Evolutionary conservation across 192 early-diverging fungal species (phyloP).

Genomic region (Gamsiella multidivaricata): DNA sequence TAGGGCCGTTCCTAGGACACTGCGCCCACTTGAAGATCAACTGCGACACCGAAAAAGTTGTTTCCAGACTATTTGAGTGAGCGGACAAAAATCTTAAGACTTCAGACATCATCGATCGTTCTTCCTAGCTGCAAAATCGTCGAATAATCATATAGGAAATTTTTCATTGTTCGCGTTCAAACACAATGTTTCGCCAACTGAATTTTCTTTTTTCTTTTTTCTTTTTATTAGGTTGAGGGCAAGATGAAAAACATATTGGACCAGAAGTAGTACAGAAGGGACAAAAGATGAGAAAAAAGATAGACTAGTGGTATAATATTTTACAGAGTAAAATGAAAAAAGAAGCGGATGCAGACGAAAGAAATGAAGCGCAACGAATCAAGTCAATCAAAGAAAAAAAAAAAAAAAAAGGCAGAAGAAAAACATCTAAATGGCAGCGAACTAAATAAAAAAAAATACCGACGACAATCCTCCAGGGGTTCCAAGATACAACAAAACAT

Average conservation of each 20-base stretch:
- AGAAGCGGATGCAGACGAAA: not conserved
- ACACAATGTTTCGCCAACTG: too few relatives aligned
- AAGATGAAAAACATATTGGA: not conserved
- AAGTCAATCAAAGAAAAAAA: not conserved
- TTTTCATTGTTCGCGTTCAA: too few relatives aligned
- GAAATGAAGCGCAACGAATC: not conserved
- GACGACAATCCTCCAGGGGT: not conserved
- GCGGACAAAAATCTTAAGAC: too few relatives aligned
- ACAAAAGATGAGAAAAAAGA: not conserved
- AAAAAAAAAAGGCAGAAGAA: constrained; percentile 1
- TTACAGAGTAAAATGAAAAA: not conserved
- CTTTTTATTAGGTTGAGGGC: not conserved
- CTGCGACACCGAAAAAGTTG: too few relatives aligned
- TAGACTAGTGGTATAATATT: not conserved
- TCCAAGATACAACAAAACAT: too few relatives aligned
- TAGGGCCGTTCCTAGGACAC: too few relatives aligned
- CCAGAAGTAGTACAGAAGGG: not conserved
- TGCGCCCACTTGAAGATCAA: too few relatives aligned
- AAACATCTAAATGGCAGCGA: too few relatives aligned
- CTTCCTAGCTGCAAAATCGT: too few relatives aligned
- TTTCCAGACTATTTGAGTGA: too few relatives aligned
- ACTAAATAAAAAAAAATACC: constrained; percentile 2
- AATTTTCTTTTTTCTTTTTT: not conserved
- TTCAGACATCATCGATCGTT: too few relatives aligned
- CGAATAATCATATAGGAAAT: too few relatives aligned